These are phyloP conservation scores for Solanum arcanum DNA, from an alignment of 257 asterid genomes.

Conservation along the genomic window DNA sequence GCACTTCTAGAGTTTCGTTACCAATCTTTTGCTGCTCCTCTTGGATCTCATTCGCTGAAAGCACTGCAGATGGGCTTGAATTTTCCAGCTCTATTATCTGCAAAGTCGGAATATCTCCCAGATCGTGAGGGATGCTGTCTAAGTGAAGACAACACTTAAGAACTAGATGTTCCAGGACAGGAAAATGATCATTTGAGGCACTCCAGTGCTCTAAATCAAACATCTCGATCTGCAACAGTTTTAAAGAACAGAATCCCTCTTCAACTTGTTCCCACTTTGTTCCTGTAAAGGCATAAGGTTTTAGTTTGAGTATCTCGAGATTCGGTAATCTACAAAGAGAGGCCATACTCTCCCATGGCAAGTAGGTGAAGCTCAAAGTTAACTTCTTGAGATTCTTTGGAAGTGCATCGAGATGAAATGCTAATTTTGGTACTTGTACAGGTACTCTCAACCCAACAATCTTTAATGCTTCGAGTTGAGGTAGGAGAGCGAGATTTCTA, in stretches of 20 bases:
- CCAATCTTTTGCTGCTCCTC: slow-evolving; percentile 14
- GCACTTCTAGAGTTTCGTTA: slow-evolving; percentile 7
- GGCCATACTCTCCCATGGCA: neutral
- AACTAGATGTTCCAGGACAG: slow-evolving; percentile 12
- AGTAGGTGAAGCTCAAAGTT: neutral
- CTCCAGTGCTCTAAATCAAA: neutral
- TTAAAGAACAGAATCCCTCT: neutral
- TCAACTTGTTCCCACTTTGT: slow-evolving; percentile 7
- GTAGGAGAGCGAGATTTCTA: neutral
- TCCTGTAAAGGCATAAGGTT: neutral
- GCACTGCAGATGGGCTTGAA: neutral
- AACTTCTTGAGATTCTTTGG: slow-evolving; percentile 9
- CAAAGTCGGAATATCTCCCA: slow-evolving; percentile 15
- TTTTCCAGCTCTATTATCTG: slow-evolving; percentile 9
- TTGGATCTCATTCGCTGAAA: slow-evolving; percentile 10
- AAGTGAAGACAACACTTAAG: slow-evolving; percentile 4
- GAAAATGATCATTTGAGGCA: neutral
- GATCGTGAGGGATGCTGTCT: slow-evolving; percentile 1
- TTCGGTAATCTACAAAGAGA: neutral
- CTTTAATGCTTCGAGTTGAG: neutral
- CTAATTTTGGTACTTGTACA: neutral
- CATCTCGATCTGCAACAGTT: neutral
- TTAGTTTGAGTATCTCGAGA: slow-evolving; percentile 11
- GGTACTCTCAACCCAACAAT: neutral
- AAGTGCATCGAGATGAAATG: neutral